These are phyloP conservation scores for Fraxinus cuspidata DNA, from an alignment of 257 asterid species.

Conservation along the genomic window DNA sequence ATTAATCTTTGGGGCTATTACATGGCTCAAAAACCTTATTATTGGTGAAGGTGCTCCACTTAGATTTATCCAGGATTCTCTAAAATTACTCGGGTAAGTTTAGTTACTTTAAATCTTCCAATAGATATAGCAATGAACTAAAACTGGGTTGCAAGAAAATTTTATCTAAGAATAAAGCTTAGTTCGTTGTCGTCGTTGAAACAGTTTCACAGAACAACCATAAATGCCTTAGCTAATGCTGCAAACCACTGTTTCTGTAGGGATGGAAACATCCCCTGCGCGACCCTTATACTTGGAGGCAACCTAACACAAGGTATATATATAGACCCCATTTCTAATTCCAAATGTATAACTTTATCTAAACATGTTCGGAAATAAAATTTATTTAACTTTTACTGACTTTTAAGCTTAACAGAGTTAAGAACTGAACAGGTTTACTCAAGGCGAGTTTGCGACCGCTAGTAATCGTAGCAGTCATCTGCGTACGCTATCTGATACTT, in stretches of 20 bases:
- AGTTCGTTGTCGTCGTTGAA: background rate
- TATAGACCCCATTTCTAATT: background rate
- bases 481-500: conserved; percentile 62
- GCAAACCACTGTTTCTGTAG: conserved; percentile 34
- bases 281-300: conserved; percentile 91
- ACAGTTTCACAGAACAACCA: background rate
- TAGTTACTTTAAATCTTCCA: background rate
- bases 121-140: background rate
- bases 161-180: background rate
- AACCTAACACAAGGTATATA: conserved; percentile 76
- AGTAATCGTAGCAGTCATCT: conserved; percentile 47
- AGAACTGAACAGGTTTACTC: conserved; percentile 51
- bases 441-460: conserved; percentile 47
- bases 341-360: background rate
- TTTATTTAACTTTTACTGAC: background rate
- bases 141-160: background rate
- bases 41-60: conserved; percentile 75
- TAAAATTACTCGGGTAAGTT: conserved; percentile 67
- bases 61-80: conserved; percentile 61
- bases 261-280: conserved; percentile 81
- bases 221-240: background rate
- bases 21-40: conserved; percentile 63
- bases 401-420: background rate
- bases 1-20: conserved; percentile 60
- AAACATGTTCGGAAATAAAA: background rate